These are phyloP conservation scores for Wallacemonas sp. DNA, from an alignment of 208 protist genomes.

Conservation along the genomic window DNA sequence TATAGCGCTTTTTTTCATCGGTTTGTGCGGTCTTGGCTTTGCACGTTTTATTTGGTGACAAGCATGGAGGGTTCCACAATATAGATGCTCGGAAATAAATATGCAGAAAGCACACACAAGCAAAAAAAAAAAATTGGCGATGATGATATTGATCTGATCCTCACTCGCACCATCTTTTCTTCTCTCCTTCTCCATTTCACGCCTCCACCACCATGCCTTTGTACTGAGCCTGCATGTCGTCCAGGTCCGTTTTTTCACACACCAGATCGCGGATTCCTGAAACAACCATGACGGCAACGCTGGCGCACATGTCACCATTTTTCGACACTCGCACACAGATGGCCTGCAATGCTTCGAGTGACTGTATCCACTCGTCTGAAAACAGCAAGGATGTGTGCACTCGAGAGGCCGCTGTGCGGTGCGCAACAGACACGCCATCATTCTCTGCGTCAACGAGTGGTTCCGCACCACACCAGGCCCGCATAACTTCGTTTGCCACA, in stretches of 20 bases:
- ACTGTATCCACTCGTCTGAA: slow-evolving; percentile 42
- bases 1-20: too few relatives aligned
- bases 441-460: slow-evolving; percentile 25
- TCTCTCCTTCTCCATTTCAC: slow-evolving; percentile 8
- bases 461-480: slow-evolving; percentile 52
- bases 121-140: too few relatives aligned
- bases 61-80: too few relatives aligned
- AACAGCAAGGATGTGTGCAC: slow-evolving; percentile 37
- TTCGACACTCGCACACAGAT: slow-evolving; percentile 28
- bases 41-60: too few relatives aligned
- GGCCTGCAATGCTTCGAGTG: slow-evolving; percentile 28
- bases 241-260: slow-evolving; percentile 36
- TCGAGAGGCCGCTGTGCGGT: background rate
- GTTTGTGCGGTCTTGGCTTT: too few relatives aligned
- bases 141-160: too few relatives aligned
- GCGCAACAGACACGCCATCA: slow-evolving; percentile 13
- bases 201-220: slow-evolving; percentile 20
- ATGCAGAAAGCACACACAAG: too few relatives aligned
- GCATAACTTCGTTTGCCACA: slow-evolving; percentile 40
- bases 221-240: slow-evolving; percentile 31
- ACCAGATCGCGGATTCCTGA: slow-evolving; percentile 57
- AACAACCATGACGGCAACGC: slow-evolving; percentile 45
- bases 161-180: too few relatives aligned
- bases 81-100: too few relatives aligned
- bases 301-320: slow-evolving; percentile 31